Evolutionary conservation across 106 monocot genomes (phyloP), one percentile per base, ranked within the genome.

Genomic region (Dendrobium nobile): DNA sequence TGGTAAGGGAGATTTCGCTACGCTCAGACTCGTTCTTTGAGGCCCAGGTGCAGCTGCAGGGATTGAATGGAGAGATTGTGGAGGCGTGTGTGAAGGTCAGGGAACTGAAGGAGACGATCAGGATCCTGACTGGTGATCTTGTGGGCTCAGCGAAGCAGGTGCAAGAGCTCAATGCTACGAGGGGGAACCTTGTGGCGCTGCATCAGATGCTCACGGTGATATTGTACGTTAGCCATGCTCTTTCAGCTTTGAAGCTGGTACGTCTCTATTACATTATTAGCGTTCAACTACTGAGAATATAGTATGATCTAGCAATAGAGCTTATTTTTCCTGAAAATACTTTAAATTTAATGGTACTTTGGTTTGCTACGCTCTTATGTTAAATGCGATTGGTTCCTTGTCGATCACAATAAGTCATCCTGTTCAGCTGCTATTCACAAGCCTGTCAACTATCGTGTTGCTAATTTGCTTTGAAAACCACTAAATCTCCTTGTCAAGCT

Each of bases 171-270:
- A 95, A 91, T 82, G 89, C 87, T 4, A 92, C 98, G 1, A 73
- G 98, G 68, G 88, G 87, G 42, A 92, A 91, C 77, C 86, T 98
- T 9, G 87, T 98, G 22, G 83, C 83, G 1, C 73, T 98, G 89
- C 95, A 95, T 82, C 98, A 98, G 88, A 98, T 92, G 87, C 92
- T 98, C 33, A 89, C 92, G 17, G 87, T 93, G 41, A 98, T 98
- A 87, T 77, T 98, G 26, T 98, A 95, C 54, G 98, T 98, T 75
- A 93, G 85, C 85, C 94, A 98, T 82, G 92, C 92, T 33, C 85
- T 98, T 41, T 82, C 94, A 13, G 92, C 94, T 16, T 80, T 98
- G 79, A 94, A 98, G 84, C 88, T 98, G 92, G 98, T 98, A 80
- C n/a, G 42, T 47, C 17, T 19, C 81, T n/a, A 4, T 48, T 48